Percentiles rank a stretch among this genome's conserved stretches.
Evolutionary conservation across 768 basidiomycete genomes (phyloP).

Genomic region (Leccinum rimulosum): DNA sequence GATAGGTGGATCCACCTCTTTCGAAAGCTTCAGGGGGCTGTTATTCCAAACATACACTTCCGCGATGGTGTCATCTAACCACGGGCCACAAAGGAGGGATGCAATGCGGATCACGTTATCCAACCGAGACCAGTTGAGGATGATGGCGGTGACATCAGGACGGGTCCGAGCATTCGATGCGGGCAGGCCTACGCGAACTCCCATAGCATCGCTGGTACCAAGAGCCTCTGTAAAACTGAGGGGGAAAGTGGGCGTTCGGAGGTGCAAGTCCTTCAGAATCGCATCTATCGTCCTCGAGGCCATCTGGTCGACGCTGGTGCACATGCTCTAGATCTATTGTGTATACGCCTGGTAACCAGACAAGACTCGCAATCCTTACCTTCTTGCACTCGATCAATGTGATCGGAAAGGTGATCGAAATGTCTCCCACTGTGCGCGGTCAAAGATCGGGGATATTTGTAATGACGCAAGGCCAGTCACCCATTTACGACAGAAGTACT

Average conservation of each 20-base stretch:
- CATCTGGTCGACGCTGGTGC: background rate
- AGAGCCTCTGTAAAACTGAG: slow-evolving; percentile 14
- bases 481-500: slow-evolving; percentile 20
- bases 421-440: background rate
- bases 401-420: no score
- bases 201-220: background rate
- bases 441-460: background rate
- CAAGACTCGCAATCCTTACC: background rate
- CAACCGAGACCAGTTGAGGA: slow-evolving; percentile 69
- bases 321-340: slow-evolving; percentile 5
- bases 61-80: slow-evolving; percentile 43
- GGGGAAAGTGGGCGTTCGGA: slow-evolving; percentile 16
- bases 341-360: background rate
- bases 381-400: background rate
- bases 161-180: background rate
- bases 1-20: slow-evolving; percentile 35
- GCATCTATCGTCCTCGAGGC: slow-evolving; percentile 1
- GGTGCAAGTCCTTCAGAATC: slow-evolving; percentile 13
- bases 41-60: slow-evolving; percentile 66
- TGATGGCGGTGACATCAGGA: slow-evolving; percentile 51
- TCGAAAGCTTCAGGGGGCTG: slow-evolving; percentile 40
- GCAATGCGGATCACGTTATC: slow-evolving; percentile 58
- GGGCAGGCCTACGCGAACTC: slow-evolving; percentile 14
- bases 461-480: background rate
- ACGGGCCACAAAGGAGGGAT: slow-evolving; percentile 47